Percentiles rank a stretch among this genome's conserved stretches.
Conservation (phyloP, 345 rosid species). For the Arabidopsis arenosa region DNA sequence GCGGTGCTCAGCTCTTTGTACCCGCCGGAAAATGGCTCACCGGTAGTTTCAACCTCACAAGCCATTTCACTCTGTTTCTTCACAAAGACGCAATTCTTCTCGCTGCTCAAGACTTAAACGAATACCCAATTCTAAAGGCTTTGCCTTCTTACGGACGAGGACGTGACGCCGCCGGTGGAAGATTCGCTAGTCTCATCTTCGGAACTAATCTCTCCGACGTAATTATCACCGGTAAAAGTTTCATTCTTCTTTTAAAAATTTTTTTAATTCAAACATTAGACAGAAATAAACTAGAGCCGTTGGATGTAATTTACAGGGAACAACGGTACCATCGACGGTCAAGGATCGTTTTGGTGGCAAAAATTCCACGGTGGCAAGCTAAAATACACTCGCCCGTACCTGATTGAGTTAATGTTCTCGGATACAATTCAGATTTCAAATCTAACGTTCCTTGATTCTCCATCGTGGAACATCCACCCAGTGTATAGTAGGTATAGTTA, state of each 20-base stretch:
- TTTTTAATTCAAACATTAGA: not conserved
- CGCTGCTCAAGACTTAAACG: slow-evolving; percentile 79
- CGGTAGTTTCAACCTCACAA: slow-evolving; percentile 79
- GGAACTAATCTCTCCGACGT: slow-evolving; percentile 94
- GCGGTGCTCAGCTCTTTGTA: slow-evolving; percentile 77
- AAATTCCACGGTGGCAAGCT: slow-evolving; percentile 74
- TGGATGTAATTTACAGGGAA: slow-evolving; percentile 54
- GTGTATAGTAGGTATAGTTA: slow-evolving; percentile 77
- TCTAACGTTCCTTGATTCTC: slow-evolving; percentile 81
- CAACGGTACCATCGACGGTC: slow-evolving; percentile 90
- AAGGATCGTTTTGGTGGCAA: slow-evolving; percentile 96
- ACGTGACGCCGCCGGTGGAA: slow-evolving; percentile 87
- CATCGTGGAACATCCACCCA: slow-evolving; percentile 94
- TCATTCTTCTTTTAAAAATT: not conserved
- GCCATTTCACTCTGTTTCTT: slow-evolving; percentile 88
- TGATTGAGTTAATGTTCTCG: slow-evolving; percentile 80
- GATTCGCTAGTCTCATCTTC: slow-evolving; percentile 76
- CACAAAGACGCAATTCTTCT: slow-evolving; percentile 83
- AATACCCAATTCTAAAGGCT: slow-evolving; percentile 74
- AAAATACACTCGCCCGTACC: slow-evolving; percentile 86
- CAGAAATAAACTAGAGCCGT: not conserved
- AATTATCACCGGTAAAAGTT: slow-evolving; percentile 65
- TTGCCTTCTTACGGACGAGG: slow-evolving; percentile 95
- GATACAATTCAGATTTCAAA: slow-evolving; percentile 76
- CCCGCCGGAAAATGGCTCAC: slow-evolving; percentile 92